Percentiles rank a stretch among this genome's conserved stretches.
Evolutionary conservation across 371 early-diverging fungal species (phyloP).

Genomic region (Enteropsectra breve): DNA sequence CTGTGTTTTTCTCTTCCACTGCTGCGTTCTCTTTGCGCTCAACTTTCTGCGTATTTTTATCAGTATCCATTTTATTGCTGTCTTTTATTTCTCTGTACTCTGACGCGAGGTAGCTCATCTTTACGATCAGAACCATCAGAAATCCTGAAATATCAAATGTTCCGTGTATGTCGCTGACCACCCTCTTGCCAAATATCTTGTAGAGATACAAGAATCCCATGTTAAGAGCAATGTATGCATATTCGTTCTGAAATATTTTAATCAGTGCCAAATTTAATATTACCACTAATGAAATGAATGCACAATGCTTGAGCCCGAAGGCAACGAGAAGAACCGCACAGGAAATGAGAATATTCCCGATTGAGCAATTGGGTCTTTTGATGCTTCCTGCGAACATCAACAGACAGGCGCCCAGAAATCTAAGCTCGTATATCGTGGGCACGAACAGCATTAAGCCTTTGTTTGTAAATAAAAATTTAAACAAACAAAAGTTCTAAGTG

Average conservation of each 20-base stretch:
- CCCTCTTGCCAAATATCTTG: conserved; percentile 21
- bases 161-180: conserved; percentile 28
- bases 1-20: neutral
- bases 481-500: no score
- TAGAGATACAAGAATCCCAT: conserved; percentile 32
- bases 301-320: conserved; percentile 23
- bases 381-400: no score
- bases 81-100: conserved; percentile 12
- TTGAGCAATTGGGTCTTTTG: neutral
- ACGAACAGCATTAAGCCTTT: no score
- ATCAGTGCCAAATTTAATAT: conserved; percentile 18
- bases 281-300: conserved; percentile 18
- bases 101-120: conserved; percentile 45
- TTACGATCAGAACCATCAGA: conserved; percentile 45
- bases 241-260: conserved; percentile 4
- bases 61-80: conserved; percentile 2
- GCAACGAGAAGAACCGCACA: conserved; percentile 14
- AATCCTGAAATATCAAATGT: conserved; percentile 45
- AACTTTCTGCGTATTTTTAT: neutral
- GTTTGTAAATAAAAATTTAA: no score
- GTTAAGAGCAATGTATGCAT: conserved; percentile 24
- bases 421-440: no score
- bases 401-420: no score
- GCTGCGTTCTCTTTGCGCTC: neutral
- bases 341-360: neutral